These are phyloP conservation scores for Amborella trichopoda DNA, from an alignment of 164 flowering plant species.

Conservation along the genomic window DNA sequence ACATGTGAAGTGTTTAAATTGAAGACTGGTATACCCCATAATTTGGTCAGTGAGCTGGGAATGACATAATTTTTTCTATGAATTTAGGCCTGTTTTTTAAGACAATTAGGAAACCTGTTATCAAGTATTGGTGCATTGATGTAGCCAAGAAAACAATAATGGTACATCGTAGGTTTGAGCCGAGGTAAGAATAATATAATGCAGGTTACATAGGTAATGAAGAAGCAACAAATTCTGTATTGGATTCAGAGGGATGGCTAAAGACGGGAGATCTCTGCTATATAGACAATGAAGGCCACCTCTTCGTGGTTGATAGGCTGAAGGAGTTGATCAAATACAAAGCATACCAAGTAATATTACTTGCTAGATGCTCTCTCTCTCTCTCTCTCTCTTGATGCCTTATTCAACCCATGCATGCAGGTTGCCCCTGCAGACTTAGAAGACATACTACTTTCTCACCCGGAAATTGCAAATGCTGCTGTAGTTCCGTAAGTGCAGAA, in stretches of 20 bases:
- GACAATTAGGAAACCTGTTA: too few relatives aligned
- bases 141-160: too few relatives aligned
- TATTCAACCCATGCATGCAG: slow-evolving; percentile 12
- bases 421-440: slow-evolving; percentile 64
- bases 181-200: too few relatives aligned
- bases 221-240: slow-evolving; percentile 24
- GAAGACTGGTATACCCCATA: too few relatives aligned
- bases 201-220: slow-evolving; percentile 34
- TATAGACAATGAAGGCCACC: slow-evolving; percentile 36
- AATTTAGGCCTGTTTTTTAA: too few relatives aligned
- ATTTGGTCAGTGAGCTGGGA: too few relatives aligned
- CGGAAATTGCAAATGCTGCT: slow-evolving; percentile 43
- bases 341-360: slow-evolving; percentile 27
- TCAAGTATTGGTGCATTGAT: too few relatives aligned
- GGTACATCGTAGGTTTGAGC: too few relatives aligned
- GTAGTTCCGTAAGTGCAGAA: slow-evolving; percentile 35
- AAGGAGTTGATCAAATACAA: slow-evolving; percentile 61
- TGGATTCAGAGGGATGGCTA: slow-evolving; percentile 42
- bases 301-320: slow-evolving; percentile 42
- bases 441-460: slow-evolving; percentile 37
- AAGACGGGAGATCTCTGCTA: slow-evolving; percentile 58
- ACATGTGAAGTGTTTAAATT: too few relatives aligned
- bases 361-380: neutral
- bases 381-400: neutral
- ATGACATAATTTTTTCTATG: too few relatives aligned